Percentiles rank a stretch among this genome's conserved stretches.
phyloP scores from a whole-genome alignment of 2,329 filamentous ascomycete genomes.

The Rugonectria rugulosa region DNA sequence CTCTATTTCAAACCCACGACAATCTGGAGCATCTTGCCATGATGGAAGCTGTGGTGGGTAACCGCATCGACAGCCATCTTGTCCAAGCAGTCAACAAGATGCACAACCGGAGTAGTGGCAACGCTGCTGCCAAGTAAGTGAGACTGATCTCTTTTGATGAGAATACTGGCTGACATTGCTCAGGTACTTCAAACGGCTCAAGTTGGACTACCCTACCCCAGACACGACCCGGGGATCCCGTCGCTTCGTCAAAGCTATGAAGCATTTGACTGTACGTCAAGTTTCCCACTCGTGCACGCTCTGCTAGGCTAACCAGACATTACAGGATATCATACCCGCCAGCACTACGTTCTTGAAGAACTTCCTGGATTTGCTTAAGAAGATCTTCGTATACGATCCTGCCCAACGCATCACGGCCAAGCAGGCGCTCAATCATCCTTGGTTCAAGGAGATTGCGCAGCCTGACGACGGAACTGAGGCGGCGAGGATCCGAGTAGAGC shows the following conservation, averaged over 20 bases:
- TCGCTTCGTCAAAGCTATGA: slow-evolving; percentile 77
- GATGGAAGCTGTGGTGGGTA: slow-evolving; percentile 74
- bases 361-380: slow-evolving; percentile 70
- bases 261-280: slow-evolving; percentile 64
- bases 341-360: slow-evolving; percentile 66
- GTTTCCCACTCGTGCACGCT: background rate
- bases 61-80: slow-evolving; percentile 65
- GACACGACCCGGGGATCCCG: slow-evolving; percentile 71
- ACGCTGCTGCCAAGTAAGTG: slow-evolving; percentile 70
- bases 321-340: slow-evolving; percentile 69
- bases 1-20: slow-evolving; percentile 76
- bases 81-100: slow-evolving; percentile 60
- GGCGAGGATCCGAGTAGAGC: slow-evolving; percentile 66
- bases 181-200: slow-evolving; percentile 72
- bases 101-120: slow-evolving; percentile 63
- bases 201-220: slow-evolving; percentile 69
- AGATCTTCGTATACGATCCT: slow-evolving; percentile 75
- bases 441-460: slow-evolving; percentile 70
- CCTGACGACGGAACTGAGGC: slow-evolving; percentile 75
- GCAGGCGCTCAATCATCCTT: slow-evolving; percentile 70
- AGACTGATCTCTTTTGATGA: background rate
- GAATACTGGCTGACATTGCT: slow-evolving; percentile 35
- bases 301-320: slow-evolving; percentile 9
- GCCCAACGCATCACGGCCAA: slow-evolving; percentile 71
- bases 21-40: slow-evolving; percentile 78